These are phyloP conservation scores for Ogataea hybrid DNA, from an alignment of 1,139 yeast genomes.

Conservation along the genomic window DNA sequence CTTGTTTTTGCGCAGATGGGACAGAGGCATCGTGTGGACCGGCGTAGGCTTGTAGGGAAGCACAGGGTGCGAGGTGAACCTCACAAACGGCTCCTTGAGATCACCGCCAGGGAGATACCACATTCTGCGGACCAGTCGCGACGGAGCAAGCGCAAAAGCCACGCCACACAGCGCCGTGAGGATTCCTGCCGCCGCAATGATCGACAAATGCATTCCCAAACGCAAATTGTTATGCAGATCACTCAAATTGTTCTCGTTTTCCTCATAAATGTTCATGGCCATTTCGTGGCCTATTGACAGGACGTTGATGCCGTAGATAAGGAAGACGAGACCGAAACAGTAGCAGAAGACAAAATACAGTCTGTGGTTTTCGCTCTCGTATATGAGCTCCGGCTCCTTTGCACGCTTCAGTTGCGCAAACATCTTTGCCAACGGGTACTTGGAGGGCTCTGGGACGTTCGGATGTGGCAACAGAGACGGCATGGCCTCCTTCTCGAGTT, in stretches of 20 bases:
- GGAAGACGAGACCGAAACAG: constrained; percentile 65
- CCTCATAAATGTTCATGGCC: constrained; percentile 55
- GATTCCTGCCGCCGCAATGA: constrained; percentile 46
- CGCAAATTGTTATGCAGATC: constrained; percentile 27
- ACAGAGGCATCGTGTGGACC: constrained; percentile 63
- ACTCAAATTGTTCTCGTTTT: constrained; percentile 49
- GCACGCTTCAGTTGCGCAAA: constrained; percentile 56
- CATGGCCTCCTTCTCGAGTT: constrained; percentile 61
- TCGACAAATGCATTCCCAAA: constrained; percentile 30
- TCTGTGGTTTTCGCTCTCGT: constrained; percentile 82
- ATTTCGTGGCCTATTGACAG: constrained; percentile 54
- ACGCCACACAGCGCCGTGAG: constrained; percentile 41
- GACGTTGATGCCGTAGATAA: constrained; percentile 64
- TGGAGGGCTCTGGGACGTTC: constrained; percentile 69
- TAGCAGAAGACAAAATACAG: constrained; percentile 69
- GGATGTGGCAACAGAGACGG: constrained; percentile 73
- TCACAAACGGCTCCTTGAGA: constrained; percentile 39
- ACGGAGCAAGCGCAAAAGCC: constrained; percentile 52
- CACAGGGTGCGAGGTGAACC: constrained; percentile 71
- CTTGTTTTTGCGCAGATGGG: constrained; percentile 52
- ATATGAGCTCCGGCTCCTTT: constrained; percentile 67
- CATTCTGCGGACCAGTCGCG: constrained; percentile 69
- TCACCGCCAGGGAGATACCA: constrained; percentile 66
- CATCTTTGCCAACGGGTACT: constrained; percentile 60
- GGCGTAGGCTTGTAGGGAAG: constrained; percentile 80